Conservation (phyloP, 352 stramenopile species). For the Aphanomyces euteiches region DNA sequence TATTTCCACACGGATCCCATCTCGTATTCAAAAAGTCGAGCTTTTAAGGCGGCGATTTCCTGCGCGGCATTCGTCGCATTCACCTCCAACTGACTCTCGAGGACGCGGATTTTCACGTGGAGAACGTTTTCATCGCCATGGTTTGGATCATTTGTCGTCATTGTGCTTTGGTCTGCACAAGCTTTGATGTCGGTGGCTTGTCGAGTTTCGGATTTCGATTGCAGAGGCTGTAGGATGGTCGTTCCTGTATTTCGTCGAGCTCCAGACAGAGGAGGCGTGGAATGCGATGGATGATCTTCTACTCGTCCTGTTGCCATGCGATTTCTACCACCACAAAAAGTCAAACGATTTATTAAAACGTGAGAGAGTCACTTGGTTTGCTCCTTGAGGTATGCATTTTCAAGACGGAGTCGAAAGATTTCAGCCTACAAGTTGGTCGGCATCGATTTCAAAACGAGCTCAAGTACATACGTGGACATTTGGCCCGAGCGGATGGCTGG, state of each 20-base stretch:
- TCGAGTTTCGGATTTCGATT: neutral
- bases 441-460: too few species aligned
- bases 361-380: conserved; percentile 15
- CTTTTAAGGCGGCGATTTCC: conserved; percentile 57
- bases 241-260: neutral
- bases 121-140: conserved; percentile 35
- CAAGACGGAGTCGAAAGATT: conserved; percentile 29
- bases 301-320: neutral
- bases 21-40: conserved; percentile 67
- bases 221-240: neutral
- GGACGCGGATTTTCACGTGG: conserved; percentile 51
- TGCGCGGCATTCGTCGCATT: conserved; percentile 55
- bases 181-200: neutral
- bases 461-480: conserved; percentile 23
- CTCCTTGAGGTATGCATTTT: conserved; percentile 30
- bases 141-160: conserved; percentile 25
- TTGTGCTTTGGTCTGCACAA: neutral
- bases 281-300: neutral
- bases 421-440: conserved; percentile 6
- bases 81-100: conserved; percentile 63
- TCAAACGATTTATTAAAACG: neutral
- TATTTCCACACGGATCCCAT: conserved; percentile 7
- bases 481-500: conserved; percentile 1
- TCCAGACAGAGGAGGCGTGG: neutral
- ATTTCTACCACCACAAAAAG: neutral